phyloP scores from a whole-genome alignment of 2,329 filamentous ascomycete species.

The Teratosphaeriaceae sp. region DNA sequence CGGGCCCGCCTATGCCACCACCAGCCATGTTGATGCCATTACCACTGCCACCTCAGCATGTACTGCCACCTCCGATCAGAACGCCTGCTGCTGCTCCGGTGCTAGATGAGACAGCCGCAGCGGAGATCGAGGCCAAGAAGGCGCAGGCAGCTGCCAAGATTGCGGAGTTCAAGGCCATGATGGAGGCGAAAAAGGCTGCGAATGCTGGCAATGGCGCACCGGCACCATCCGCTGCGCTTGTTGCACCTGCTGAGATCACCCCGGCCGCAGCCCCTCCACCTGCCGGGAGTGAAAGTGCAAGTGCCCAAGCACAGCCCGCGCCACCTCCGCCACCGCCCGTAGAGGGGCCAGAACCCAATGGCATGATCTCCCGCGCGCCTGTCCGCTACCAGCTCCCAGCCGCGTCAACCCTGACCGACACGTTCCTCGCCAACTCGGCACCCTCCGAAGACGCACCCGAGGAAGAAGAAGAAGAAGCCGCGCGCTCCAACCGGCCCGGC shows the following conservation, averaged over 20 bases:
- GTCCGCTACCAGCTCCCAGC: conserved; percentile 59
- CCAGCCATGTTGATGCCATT: conserved; percentile 7
- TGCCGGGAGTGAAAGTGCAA: neutral
- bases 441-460: conserved; percentile 33
- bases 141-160: conserved; percentile 25
- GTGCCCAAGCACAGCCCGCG: conserved; percentile 5
- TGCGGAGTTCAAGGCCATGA: conserved; percentile 20
- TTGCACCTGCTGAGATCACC: neutral
- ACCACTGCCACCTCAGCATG: neutral
- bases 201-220: conserved; percentile 4
- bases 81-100: neutral
- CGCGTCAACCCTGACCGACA: too few species aligned
- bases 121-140: conserved; percentile 21
- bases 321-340: conserved; percentile 16
- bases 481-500: conserved; percentile 63
- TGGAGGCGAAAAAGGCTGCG: conserved; percentile 7
- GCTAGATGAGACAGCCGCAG: conserved; percentile 1
- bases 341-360: conserved; percentile 26
- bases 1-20: conserved; percentile 31
- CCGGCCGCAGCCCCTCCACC: neutral
- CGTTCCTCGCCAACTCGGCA: neutral
- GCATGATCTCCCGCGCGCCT: conserved; percentile 70
- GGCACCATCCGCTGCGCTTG: neutral
- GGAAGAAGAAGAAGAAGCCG: conserved; percentile 29
- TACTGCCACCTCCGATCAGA: too few species aligned